Base-by-base conservation (phyloP, 345 rosid species). In the Dipteronia sinensis region DNA sequence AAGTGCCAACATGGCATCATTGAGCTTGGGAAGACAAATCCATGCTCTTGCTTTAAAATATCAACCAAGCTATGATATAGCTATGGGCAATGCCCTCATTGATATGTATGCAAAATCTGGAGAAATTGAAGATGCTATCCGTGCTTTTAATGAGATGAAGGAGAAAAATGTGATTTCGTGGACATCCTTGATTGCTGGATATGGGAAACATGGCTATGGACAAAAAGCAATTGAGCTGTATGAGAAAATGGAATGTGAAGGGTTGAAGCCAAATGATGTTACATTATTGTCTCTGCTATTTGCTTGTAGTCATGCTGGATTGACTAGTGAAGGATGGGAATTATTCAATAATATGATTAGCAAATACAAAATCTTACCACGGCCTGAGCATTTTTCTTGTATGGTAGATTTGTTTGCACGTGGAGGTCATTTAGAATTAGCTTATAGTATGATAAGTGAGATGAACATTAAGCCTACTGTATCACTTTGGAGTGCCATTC, bases 71-170 rank as follows among this genome's bases (percentile, higher is more conserved):
- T 81, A 81, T 61, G 95, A 88, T 82, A 78, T 82, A 72, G 84
- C 84, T 7, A 77, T 90, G 69, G 82, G 91, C 63, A 91, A 91
- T 85, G 89, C 94, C 40, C 85, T 91, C 71, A 85, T 93, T 69
- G 90, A 91, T 77, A 89, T 91, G 98, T 91, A 91, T 65, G 87
- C 92, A 65, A 93, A 93, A 86, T 90, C 83, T 73, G 98, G 97
- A 51, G 87, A 87, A 71, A 84, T 91, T 25, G 72, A 76, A 67
- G 92, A 91, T 82, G 92, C 98, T 15, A 69, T 76, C 46, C 80
- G 3, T 61, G 79, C 86, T 77, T 93, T 90, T 31, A 71, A 72
- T 55, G 89, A 89, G 71, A 91, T 90, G 86, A 76, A 71, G 31
- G 79, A 86, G 79, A 89, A 76, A 87, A 88, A 91, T 76, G 88